phyloP scores from a whole-genome alignment of 768 basidiomycete genomes.

The Suillus lakei region DNA sequence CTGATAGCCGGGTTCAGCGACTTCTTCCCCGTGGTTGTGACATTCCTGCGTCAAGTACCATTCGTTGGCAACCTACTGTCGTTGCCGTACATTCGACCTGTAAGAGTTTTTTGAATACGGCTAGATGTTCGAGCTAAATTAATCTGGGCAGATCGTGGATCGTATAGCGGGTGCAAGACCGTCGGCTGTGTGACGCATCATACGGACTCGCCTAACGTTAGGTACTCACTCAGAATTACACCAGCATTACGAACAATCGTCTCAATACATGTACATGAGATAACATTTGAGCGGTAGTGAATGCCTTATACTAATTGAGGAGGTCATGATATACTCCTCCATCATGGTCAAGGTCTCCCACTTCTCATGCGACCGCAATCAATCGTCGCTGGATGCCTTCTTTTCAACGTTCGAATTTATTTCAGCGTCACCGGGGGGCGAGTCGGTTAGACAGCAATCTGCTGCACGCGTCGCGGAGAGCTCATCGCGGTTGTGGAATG shows the following conservation, averaged over 20 bases:
- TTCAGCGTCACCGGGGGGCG: not conserved
- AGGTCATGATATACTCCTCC: not conserved
- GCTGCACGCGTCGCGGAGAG: slow-evolving; percentile 27
- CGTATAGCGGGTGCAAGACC: slow-evolving; percentile 80
- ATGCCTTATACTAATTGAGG: not conserved
- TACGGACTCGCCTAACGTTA: not conserved
- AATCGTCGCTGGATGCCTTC: not conserved
- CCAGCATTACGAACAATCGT: not conserved
- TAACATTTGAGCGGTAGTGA: not conserved
- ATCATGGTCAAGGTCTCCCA: not conserved
- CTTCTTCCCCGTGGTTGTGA: slow-evolving; percentile 98
- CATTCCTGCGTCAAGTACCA: slow-evolving; percentile 94
- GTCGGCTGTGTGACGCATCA: slow-evolving; percentile 58
- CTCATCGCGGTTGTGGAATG: slow-evolving; percentile 53
- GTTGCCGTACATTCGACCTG: slow-evolving; percentile 85
- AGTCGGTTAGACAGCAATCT: not conserved
- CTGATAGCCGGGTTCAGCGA: slow-evolving; percentile 59
- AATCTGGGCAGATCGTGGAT: slow-evolving; percentile 64
- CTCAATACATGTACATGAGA: not conserved
- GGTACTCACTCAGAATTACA: not conserved
- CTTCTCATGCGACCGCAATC: slow-evolving; percentile 4
- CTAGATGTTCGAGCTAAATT: not conserved
- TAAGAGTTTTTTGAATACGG: slow-evolving; percentile 40
- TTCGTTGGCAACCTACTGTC: slow-evolving; percentile 87
- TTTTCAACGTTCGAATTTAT: not conserved